Evolutionary conservation across 495 filamentous ascomycete species (phyloP).

Genomic region (Daldinia caldariorum): DNA sequence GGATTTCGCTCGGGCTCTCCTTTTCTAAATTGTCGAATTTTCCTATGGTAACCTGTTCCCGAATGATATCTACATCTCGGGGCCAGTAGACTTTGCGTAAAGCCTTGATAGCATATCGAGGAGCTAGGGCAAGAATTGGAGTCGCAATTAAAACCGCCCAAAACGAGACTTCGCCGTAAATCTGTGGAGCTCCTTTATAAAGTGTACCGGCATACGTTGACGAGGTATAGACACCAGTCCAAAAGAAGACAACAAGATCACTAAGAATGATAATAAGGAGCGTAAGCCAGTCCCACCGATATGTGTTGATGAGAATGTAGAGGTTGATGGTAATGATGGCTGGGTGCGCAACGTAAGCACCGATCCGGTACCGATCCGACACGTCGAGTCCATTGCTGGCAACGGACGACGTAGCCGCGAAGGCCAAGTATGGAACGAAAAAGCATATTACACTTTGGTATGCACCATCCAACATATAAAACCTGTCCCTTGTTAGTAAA

Average conservation of each 20-base stretch:
- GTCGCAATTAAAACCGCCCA: slow-evolving; percentile 84
- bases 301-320: slow-evolving; percentile 95
- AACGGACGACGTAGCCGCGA: slow-evolving; percentile 71
- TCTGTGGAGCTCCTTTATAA: slow-evolving; percentile 79
- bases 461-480: slow-evolving; percentile 93
- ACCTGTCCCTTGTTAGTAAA: slow-evolving; percentile 62
- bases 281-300: slow-evolving; percentile 97
- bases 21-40: slow-evolving; percentile 75
- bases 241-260: slow-evolving; percentile 90
- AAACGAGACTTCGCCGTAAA: slow-evolving; percentile 83
- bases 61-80: slow-evolving; percentile 92
- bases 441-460: slow-evolving; percentile 94
- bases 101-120: slow-evolving; percentile 84
- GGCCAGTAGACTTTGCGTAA: slow-evolving; percentile 94
- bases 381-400: slow-evolving; percentile 75
- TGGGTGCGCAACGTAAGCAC: slow-evolving; percentile 80
- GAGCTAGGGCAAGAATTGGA: slow-evolving; percentile 79
- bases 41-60: slow-evolving; percentile 86
- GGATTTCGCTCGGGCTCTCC: slow-evolving; percentile 25
- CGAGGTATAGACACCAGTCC: slow-evolving; percentile 92
- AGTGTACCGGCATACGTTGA: slow-evolving; percentile 72
- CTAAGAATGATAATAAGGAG: slow-evolving; percentile 81
- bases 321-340: slow-evolving; percentile 87
- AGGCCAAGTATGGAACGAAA: slow-evolving; percentile 89
- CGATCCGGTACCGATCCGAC: slow-evolving; percentile 80